A percentile compares a stretch with the other conserved stretches of the same genome.
Conservation (phyloP, 2,329 filamentous ascomycete genomes). For the Fusarium subglutinans region DNA sequence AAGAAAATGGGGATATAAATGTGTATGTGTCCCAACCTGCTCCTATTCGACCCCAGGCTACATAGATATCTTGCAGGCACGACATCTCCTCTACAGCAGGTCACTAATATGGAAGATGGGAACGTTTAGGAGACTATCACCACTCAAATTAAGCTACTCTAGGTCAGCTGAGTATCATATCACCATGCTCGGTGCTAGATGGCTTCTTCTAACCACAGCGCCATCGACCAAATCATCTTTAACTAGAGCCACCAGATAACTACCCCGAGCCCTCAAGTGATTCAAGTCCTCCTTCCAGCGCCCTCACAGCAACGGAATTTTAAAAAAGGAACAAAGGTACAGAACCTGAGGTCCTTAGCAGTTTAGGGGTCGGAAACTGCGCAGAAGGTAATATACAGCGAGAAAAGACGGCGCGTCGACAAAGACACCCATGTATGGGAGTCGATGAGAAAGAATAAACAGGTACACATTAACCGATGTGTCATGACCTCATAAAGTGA, state of each 20-base stretch:
- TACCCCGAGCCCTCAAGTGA: background rate
- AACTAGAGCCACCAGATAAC: slow-evolving; percentile 19
- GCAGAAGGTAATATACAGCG: slow-evolving; percentile 46
- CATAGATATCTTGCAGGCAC: background rate
- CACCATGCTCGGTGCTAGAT: slow-evolving; percentile 19
- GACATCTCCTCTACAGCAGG: background rate
- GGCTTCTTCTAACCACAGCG: slow-evolving; percentile 8
- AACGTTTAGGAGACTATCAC: slow-evolving; percentile 24
- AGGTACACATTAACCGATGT: slow-evolving; percentile 49
- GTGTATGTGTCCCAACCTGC: background rate
- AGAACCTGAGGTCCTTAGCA: slow-evolving; percentile 20
- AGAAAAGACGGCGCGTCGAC: slow-evolving; percentile 30
- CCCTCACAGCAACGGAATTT: background rate
- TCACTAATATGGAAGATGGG: background rate
- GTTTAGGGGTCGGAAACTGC: slow-evolving; percentile 44
- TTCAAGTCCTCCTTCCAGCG: background rate
- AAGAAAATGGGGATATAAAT: background rate
- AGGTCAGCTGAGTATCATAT: slow-evolving; percentile 23
- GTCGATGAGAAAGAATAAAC: slow-evolving; percentile 38
- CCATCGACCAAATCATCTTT: slow-evolving; percentile 20
- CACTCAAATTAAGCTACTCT: slow-evolving; percentile 38
- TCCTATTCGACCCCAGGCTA: background rate
- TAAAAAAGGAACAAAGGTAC: slow-evolving; percentile 14
- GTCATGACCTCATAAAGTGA: slow-evolving; percentile 48
- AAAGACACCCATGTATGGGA: slow-evolving; percentile 25